Base-by-base conservation (phyloP, 1,284 basidiomycete species). In the Marasmius tenuissimus region DNA sequence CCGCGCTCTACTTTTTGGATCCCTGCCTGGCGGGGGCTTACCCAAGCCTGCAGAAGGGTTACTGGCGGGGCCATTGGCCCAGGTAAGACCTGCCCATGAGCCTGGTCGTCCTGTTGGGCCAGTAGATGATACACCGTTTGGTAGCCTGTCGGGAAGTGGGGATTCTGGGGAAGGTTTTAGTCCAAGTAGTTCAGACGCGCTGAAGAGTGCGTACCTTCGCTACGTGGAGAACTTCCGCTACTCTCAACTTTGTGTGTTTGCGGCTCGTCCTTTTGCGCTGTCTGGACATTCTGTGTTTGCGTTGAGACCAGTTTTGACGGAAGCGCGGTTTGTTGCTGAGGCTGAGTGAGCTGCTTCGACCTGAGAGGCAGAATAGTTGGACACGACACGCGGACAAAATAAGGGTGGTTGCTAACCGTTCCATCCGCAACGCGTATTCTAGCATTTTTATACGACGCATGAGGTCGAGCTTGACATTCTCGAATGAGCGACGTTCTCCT, bases 361-460 rank as follows among this genome's bases (percentile, higher is more conserved):
- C 93, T 94, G 70, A 65, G 66, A 40, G 62, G 61, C 59, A 70
- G 75, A 71, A 73, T 72, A 73, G 62, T 37, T 52, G 63, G 64
- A 63, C 62, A 66, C 66, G 69, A 73, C 72, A 76, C 69, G 72
- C 64, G 60, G 40, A 65, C 58, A 59, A 63, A 64, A 53, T 65
- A 61, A 63, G 63, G 62, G 63, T 20, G 40, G 18, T 54, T 58
- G 75, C 87, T 72, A 69, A 95, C 93, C 96, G 89, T 80, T 98
- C 96, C 80, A 97, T 91, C 55, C 95, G 87, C 59, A 97, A 81
- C 45, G 94, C 94, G 75, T 94, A 98, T 77, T 99, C 97, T 58
- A 99, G 88, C 97, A 99, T 98, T 85, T 97, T 98, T 70, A 98
- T 97, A 61, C 97, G 88, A 61, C 96, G 86, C 85, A 97, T 90